phyloP scores from a whole-genome alignment of 2,329 filamentous ascomycete species.

The Dothistroma septosporum region DNA sequence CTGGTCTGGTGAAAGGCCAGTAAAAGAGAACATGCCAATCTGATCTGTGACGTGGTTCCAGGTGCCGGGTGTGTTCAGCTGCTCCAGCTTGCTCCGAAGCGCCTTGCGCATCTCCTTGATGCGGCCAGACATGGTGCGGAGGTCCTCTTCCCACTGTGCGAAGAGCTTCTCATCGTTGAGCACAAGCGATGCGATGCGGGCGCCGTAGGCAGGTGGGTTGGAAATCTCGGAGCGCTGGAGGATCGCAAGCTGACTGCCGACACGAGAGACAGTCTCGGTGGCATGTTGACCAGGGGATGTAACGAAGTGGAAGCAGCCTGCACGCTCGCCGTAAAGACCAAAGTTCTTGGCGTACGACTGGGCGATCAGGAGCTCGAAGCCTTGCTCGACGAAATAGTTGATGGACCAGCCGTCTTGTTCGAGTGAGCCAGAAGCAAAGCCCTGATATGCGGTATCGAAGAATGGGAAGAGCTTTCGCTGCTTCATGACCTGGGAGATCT shows the following conservation, averaged over 20 bases:
- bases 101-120: constrained; percentile 87
- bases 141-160: constrained; percentile 85
- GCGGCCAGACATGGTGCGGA: constrained; percentile 88
- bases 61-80: constrained; percentile 76
- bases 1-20: constrained; percentile 69
- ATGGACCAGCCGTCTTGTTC: constrained; percentile 84
- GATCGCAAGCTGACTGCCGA: constrained; percentile 85
- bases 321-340: constrained; percentile 92
- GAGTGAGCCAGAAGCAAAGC: constrained; percentile 90
- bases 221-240: constrained; percentile 96
- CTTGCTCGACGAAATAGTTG: constrained; percentile 87
- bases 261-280: constrained; percentile 54
- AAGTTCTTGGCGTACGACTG: constrained; percentile 56
- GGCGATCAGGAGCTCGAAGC: constrained; percentile 62
- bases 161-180: constrained; percentile 81
- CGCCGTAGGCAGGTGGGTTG: constrained; percentile 92
- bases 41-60: constrained; percentile 99
- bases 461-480: constrained; percentile 88
- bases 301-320: constrained; percentile 93
- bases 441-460: constrained; percentile 97
- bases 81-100: constrained; percentile 75
- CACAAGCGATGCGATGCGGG: constrained; percentile 77
- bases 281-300: constrained; percentile 68
- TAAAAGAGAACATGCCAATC: constrained; percentile 99
- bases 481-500: constrained; percentile 74